Conservation (phyloP, 805 yeast species). For the Debaryomyces castellii region DNA sequence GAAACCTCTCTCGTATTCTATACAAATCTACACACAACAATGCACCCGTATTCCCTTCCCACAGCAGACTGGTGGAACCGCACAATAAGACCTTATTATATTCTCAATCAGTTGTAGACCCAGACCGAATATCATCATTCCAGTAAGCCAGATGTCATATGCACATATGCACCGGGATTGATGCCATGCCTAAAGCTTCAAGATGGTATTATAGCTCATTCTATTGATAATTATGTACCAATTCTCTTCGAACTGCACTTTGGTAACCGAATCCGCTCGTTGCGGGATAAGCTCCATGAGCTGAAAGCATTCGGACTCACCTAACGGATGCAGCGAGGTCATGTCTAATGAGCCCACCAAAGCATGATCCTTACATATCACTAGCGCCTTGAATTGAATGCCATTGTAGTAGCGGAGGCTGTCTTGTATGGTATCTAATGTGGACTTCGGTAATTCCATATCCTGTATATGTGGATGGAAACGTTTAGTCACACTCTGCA, state of each 20-base stretch:
- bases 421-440: conserved; percentile 5
- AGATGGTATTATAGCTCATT: conserved; percentile 2
- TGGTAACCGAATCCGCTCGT: background rate
- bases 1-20: background rate
- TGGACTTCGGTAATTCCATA: conserved; percentile 5
- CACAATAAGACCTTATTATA: background rate
- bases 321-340: background rate
- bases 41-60: background rate
- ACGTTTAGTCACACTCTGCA: conserved; percentile 1
- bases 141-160: too few relatives aligned
- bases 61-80: background rate
- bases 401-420: conserved; percentile 2
- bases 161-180: background rate
- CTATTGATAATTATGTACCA: conserved; percentile 1
- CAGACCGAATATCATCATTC: too few relatives aligned
- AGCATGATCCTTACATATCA: conserved; percentile 1
- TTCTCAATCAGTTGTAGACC: background rate
- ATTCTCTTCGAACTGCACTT: background rate
- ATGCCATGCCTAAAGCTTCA: background rate
- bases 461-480: conserved; percentile 1
- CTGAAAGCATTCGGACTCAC: background rate
- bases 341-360: conserved; percentile 5
- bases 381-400: conserved; percentile 1
- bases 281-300: background rate
- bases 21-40: background rate